Percentiles rank a stretch among this genome's conserved stretches.
These are phyloP conservation scores for Paramyrothecium sp. DNA, from an alignment of 2,329 filamentous ascomycete species.

Conservation along the genomic window DNA sequence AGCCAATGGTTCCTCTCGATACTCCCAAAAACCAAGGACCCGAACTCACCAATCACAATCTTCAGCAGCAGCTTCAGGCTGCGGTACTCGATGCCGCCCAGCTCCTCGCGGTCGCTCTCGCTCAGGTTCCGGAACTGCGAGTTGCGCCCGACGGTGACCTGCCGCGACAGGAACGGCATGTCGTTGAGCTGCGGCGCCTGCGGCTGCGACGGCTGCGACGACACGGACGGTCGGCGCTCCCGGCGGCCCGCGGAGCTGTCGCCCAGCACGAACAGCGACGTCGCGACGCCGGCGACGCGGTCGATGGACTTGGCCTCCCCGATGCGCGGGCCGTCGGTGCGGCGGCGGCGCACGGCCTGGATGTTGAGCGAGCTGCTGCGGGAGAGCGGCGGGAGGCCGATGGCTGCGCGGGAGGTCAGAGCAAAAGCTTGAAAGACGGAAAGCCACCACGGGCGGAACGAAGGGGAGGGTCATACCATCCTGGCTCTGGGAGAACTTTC, in stretches of 20 bases:
- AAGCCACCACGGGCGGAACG: background rate
- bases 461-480: slow-evolving; percentile 12
- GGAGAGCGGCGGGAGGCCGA: slow-evolving; percentile 11
- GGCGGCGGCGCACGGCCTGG: slow-evolving; percentile 19
- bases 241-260: slow-evolving; percentile 8
- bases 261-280: slow-evolving; percentile 39
- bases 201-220: slow-evolving; percentile 8
- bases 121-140: slow-evolving; percentile 43
- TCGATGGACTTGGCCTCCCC: slow-evolving; percentile 33
- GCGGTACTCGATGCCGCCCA: slow-evolving; percentile 52
- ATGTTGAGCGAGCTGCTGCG: slow-evolving; percentile 10
- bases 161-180: slow-evolving; percentile 38
- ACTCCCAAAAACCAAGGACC: too few species aligned
- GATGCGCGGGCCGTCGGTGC: slow-evolving; percentile 18
- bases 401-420: slow-evolving; percentile 11
- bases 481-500: slow-evolving; percentile 12
- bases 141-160: slow-evolving; percentile 43
- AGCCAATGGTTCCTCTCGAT: too few species aligned
- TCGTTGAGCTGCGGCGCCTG: slow-evolving; percentile 15
- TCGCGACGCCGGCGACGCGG: slow-evolving; percentile 26
- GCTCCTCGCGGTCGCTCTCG: slow-evolving; percentile 35
- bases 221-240: slow-evolving; percentile 9
- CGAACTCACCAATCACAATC: slow-evolving; percentile 35
- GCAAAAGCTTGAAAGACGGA: background rate
- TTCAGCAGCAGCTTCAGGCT: slow-evolving; percentile 47